Base-by-base conservation (phyloP, 768 basidiomycete species). In the Mycena floridula region DNA sequence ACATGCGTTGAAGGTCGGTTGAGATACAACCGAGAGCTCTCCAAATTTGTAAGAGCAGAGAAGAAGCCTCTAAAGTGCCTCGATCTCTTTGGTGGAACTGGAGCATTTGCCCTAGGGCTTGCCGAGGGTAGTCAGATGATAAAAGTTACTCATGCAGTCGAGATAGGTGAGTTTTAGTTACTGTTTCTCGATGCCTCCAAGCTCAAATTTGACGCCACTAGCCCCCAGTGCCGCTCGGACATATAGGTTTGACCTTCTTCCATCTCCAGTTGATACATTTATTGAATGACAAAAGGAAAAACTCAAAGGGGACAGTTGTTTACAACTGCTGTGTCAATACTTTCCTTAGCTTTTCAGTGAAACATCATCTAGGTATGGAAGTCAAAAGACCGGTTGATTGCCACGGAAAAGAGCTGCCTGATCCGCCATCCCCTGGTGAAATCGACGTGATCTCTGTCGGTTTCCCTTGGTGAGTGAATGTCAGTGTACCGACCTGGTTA, bases 361-460 rank as follows among this genome's bases (percentile, higher is more conserved):
- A 32, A 16, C 11, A 32, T 9, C 9, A 32, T 9, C 11, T 9
- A 32, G 28, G 28, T n/a, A n/a, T n/a, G n/a, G n/a, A n/a, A n/a
- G n/a, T 32, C 28, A 32, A 9, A 32, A 32, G 9, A 9, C 28
- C 28, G 28, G 28, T 16, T 32, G 16, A 9, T 9, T 32, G 28
- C 9, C 16, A 32, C 28, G 9, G 28, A 32, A 32, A 16, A 9
- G 16, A 9, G 11, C 9, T 68, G 8, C 66, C 69, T 3, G 49
- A 46, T 11, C 67, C 63, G 13, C 70, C 67, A 3, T 52, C 56
- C 21, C 67, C 71, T 3, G 66, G 59, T 15, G 66, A 74, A 1
- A 65, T 77, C 25, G 77, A 78, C 41, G 61, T 70, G 41, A 55
- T 79, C 13, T 45, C 68, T 9, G 57, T 69, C 9, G 76, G 77